phyloP scores from a whole-genome alignment of 2,329 filamentous ascomycete genomes.

The Penicillium sp. region DNA sequence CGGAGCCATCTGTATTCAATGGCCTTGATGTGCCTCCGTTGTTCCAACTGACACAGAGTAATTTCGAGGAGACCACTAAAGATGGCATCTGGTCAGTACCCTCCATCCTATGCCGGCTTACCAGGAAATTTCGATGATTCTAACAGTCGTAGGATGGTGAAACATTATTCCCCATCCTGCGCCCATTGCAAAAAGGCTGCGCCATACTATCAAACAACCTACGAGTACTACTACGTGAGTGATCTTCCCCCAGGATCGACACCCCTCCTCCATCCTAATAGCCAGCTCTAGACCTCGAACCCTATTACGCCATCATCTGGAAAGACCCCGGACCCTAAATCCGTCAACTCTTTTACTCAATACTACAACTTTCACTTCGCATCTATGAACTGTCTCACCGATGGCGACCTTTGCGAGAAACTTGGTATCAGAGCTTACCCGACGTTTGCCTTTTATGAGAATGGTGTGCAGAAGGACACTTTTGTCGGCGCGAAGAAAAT shows the following conservation, averaged over 20 bases:
- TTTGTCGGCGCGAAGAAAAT: conserved; percentile 69
- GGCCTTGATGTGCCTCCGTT: conserved; percentile 52
- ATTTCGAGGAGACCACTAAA: conserved; percentile 50
- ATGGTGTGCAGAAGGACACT: conserved; percentile 66
- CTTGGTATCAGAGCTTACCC: conserved; percentile 71
- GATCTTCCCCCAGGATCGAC: background rate
- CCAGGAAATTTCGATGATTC: background rate
- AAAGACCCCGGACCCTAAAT: conserved; percentile 51
- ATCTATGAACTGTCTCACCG: conserved; percentile 79
- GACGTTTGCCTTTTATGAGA: conserved; percentile 74
- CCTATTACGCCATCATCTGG: conserved; percentile 57
- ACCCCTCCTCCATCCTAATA: conserved; percentile 20
- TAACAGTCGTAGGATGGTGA: conserved; percentile 49
- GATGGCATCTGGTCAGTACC: conserved; percentile 53
- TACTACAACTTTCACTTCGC: conserved; percentile 91
- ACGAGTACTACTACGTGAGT: conserved; percentile 78
- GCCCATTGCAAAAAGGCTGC: conserved; percentile 76
- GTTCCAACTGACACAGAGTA: conserved; percentile 48
- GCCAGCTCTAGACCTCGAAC: conserved; percentile 67
- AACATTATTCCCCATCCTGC: conserved; percentile 54
- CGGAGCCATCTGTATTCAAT: conserved; percentile 45
- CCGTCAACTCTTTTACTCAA: conserved; percentile 68
- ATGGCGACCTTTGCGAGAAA: conserved; percentile 71
- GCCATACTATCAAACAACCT: conserved; percentile 84
- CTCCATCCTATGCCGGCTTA: background rate